Evolutionary conservation across 805 yeast genomes (phyloP), one percentile per base, ranked within the genome.

Genomic region (Ogataea degrootiae): DNA sequence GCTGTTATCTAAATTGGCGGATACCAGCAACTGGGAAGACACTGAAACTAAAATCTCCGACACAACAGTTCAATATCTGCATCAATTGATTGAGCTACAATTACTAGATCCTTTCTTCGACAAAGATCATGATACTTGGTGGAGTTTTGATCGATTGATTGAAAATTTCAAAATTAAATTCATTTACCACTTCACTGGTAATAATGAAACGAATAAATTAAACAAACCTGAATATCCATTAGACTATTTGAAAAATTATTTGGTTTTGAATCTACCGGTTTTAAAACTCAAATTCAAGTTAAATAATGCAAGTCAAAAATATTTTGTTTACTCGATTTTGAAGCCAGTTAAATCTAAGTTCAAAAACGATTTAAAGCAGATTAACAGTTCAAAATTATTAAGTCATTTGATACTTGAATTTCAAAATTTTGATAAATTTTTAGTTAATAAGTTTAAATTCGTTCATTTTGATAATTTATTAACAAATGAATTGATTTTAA

Each of bases 181-280:
- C 58, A 66, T 71, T 37, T 85, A 67, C 64, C 88, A 86, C 59
- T 85, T 85, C 57, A 75, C 76, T 42, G 68, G 76, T 5, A 66
- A 73, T 29, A 68, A 63, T 37, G 85, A 82, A 34, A 85, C 91
- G 0, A 83, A 83, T 56, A 74, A 79, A 40, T 57, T 79, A 23
- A 82, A 83, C 48, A 80, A 80, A 56, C 91, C 92, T 1, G 91
- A 85, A 59, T 85, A 88, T 84, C 76, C 82, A 4, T 72, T 84
- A 49, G 63, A 68, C 16, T 84, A 75, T 55, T 59, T 77, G 6
- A 75, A 72, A 48, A 68, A 70, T 14, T 76, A 73, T 50, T 45
- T 78, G 17, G 52, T 57, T 5, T 66, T 8, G 39, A 29, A 9
- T 42, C 50, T 2, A 68, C 74, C 44, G 44, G 23, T 43, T 1